These are phyloP conservation scores for Thalassiosira livingstoniorum DNA, from an alignment of 352 stramenopile species.

Conservation along the genomic window DNA sequence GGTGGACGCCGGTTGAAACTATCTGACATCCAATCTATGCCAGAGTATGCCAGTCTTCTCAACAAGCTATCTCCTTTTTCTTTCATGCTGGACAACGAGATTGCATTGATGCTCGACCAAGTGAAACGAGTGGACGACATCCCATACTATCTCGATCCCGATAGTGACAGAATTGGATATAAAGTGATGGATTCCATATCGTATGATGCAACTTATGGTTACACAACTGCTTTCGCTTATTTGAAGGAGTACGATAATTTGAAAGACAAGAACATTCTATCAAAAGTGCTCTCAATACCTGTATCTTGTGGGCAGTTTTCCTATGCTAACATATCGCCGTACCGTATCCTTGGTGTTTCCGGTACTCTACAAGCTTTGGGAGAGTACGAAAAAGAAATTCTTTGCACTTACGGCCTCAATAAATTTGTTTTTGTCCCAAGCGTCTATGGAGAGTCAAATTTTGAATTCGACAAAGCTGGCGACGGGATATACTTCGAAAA, in stretches of 20 bases:
- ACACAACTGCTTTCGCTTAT: slow-evolving; percentile 78
- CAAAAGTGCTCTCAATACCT: slow-evolving; percentile 55
- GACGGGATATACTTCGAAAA: slow-evolving; percentile 68
- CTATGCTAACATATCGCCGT: slow-evolving; percentile 76
- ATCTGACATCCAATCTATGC: slow-evolving; percentile 59
- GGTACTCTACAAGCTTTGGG: slow-evolving; percentile 71
- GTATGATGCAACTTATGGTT: slow-evolving; percentile 73
- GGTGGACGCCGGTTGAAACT: slow-evolving; percentile 51
- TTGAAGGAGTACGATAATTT: slow-evolving; percentile 66
- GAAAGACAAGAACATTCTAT: slow-evolving; percentile 54
- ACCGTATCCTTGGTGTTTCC: slow-evolving; percentile 76
- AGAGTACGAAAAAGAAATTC: slow-evolving; percentile 65
- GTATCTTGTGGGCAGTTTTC: slow-evolving; percentile 81
- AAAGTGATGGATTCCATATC: slow-evolving; percentile 77
- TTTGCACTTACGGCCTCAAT: slow-evolving; percentile 68
- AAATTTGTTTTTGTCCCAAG: slow-evolving; percentile 69
- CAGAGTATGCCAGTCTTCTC: slow-evolving; percentile 58
- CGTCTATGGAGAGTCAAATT: slow-evolving; percentile 77
- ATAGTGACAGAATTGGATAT: slow-evolving; percentile 75
- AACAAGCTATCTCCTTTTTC: slow-evolving; percentile 57
- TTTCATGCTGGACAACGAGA: slow-evolving; percentile 76
- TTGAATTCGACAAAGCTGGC: slow-evolving; percentile 72
- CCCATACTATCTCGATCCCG: slow-evolving; percentile 65
- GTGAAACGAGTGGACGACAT: slow-evolving; percentile 67
- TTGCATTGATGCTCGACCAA: slow-evolving; percentile 70